A percentile compares a stretch with the other conserved stretches of the same genome.
Conservation (phyloP, 441 rosid genomes). For the Adansonia gregorii region DNA sequence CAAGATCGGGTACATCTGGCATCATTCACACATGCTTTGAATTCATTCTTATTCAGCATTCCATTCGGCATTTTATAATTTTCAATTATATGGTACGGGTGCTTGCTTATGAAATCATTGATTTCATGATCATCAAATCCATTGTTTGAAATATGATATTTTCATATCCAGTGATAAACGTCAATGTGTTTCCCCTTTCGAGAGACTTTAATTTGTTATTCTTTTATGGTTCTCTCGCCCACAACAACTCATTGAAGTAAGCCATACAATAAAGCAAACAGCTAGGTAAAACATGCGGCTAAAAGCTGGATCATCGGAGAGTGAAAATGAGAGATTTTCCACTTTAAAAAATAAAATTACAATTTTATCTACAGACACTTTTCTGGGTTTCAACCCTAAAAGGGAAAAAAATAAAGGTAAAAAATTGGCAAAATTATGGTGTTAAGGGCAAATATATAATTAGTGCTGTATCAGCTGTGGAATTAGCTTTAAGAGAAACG, state of each 20-base stretch:
- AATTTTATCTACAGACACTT: conserved; percentile 19
- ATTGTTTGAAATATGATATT: neutral
- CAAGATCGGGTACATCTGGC: neutral
- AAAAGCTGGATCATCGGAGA: neutral
- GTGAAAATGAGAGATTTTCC: neutral
- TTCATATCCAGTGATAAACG: neutral
- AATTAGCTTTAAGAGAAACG: conserved; percentile 87
- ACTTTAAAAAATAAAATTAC: conserved; percentile 7
- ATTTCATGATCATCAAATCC: neutral
- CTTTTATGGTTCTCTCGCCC: neutral
- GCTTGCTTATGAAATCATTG: neutral
- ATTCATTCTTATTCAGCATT: neutral
- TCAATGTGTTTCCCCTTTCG: no score
- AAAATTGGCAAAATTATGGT: neutral
- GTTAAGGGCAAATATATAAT: neutral
- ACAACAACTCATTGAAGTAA: neutral
- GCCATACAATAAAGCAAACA: no score
- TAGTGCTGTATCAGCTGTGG: conserved; percentile 35
- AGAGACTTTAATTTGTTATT: no score
- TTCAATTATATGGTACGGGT: neutral
- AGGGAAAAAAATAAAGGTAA: neutral
- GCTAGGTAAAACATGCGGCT: neutral
- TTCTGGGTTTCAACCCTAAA: neutral
- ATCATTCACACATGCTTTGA: neutral
- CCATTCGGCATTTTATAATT: neutral